These are phyloP conservation scores for Penicillium thymicola DNA, from an alignment of 2,329 filamentous ascomycete species.

Conservation along the genomic window DNA sequence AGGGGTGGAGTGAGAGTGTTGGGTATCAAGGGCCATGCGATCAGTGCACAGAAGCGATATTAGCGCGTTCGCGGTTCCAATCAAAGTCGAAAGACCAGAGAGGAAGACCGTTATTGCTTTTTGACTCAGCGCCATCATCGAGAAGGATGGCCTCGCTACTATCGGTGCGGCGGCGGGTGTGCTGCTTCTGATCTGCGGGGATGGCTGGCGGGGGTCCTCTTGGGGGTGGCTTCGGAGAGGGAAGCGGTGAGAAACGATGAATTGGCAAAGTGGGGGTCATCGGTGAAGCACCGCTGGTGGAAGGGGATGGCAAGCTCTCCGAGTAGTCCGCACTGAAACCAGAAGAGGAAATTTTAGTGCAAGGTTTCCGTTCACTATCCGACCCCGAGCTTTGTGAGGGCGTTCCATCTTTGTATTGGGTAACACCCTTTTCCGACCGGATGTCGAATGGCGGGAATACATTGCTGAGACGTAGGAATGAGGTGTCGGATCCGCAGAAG, in stretches of 20 bases:
- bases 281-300: slow-evolving; percentile 38
- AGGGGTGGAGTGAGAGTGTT: slow-evolving; percentile 1
- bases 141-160: slow-evolving; percentile 48
- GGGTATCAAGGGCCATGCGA: slow-evolving; percentile 3
- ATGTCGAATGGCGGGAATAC: slow-evolving; percentile 26
- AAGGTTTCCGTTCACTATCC: slow-evolving; percentile 36
- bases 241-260: slow-evolving; percentile 39
- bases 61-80: slow-evolving; percentile 42
- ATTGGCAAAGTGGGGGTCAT: slow-evolving; percentile 40
- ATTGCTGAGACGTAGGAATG: slow-evolving; percentile 41
- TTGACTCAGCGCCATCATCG: slow-evolving; percentile 47
- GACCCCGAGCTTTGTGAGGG: slow-evolving; percentile 30
- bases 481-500: slow-evolving; percentile 37
- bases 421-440: slow-evolving; percentile 27
- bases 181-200: slow-evolving; percentile 32
- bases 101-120: slow-evolving; percentile 53
- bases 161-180: slow-evolving; percentile 42
- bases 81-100: slow-evolving; percentile 38
- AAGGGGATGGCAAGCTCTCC: slow-evolving; percentile 38
- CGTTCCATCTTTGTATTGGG: slow-evolving; percentile 27
- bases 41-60: slow-evolving; percentile 38
- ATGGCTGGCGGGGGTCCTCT: slow-evolving; percentile 32
- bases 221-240: slow-evolving; percentile 33
- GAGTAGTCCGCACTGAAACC: slow-evolving; percentile 37
- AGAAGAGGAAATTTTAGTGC: slow-evolving; percentile 31